Evolutionary conservation across 2,329 filamentous ascomycete genomes (phyloP).

Genomic region (Laburnicola sp.): DNA sequence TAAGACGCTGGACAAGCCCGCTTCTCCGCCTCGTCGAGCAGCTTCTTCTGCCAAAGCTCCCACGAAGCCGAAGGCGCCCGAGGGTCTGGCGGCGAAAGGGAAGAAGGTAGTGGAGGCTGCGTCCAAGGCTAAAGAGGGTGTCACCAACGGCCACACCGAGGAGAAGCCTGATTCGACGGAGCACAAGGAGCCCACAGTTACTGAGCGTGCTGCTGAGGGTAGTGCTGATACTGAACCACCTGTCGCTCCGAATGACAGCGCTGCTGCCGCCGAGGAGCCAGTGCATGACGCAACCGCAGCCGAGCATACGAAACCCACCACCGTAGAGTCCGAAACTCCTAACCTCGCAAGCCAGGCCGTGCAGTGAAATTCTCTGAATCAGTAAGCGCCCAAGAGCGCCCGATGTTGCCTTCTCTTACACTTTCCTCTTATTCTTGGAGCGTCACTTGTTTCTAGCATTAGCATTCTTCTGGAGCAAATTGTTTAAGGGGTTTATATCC

Average conservation of each 20-base stretch:
- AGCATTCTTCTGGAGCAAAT: conserved; percentile 44
- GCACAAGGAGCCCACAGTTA: background rate
- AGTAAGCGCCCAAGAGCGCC: background rate
- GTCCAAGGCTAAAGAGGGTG: conserved; percentile 39
- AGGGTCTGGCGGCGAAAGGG: conserved; percentile 34
- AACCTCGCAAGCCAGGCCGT: conserved; percentile 4
- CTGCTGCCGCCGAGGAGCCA: background rate
- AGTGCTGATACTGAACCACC: background rate
- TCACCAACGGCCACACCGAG: conserved; percentile 34
- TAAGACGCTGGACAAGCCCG: conserved; percentile 66
- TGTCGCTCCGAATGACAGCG: background rate
- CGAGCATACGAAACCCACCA: background rate
- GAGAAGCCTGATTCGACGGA: conserved; percentile 8
- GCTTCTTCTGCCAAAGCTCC: conserved; percentile 18
- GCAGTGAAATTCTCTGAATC: background rate
- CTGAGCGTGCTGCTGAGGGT: background rate
- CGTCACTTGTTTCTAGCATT: conserved; percentile 20
- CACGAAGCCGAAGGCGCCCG: conserved; percentile 29
- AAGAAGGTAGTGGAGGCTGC: conserved; percentile 44
- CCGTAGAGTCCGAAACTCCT: conserved; percentile 6
- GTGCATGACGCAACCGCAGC: background rate
- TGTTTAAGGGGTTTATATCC: conserved; percentile 34
- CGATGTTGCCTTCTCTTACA: background rate
- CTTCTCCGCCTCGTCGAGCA: conserved; percentile 42
- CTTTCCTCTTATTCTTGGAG: too few relatives aligned